Percentiles rank a stretch among this genome's conserved stretches.
These are phyloP conservation scores for Lenwebbia sp. DNA, from an alignment of 345 rosid species.

Conservation along the genomic window DNA sequence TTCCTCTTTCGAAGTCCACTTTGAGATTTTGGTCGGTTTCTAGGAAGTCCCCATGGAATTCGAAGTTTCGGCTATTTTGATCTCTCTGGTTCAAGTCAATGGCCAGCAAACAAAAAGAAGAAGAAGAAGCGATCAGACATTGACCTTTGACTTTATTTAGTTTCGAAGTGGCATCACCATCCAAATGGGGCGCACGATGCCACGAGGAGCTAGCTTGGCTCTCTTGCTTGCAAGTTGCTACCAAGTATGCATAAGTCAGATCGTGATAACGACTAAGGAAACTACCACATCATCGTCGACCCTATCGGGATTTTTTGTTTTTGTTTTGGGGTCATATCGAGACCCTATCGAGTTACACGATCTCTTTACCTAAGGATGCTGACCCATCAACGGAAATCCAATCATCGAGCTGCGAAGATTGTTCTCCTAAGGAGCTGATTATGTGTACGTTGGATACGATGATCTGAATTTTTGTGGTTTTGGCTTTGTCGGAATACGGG, in stretches of 20 bases:
- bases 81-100: neutral
- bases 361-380: neutral
- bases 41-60: neutral
- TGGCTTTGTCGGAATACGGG: neutral
- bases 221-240: too few relatives aligned
- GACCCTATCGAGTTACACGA: neutral
- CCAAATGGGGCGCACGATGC: too few relatives aligned
- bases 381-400: neutral
- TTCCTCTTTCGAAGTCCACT: neutral
- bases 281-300: neutral
- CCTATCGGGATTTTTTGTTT: too few relatives aligned
- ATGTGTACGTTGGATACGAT: neutral
- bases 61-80: neutral
- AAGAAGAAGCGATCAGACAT: too few relatives aligned
- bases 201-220: too few relatives aligned
- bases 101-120: too few relatives aligned
- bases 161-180: too few relatives aligned
- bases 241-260: too few relatives aligned
- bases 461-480: neutral
- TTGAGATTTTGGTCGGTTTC: neutral
- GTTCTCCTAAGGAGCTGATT: neutral
- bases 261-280: too few relatives aligned
- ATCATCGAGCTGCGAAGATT: neutral
- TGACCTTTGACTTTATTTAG: too few relatives aligned
- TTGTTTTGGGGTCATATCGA: too few relatives aligned